Percentiles rank a stretch among this genome's conserved stretches.
Evolutionary conservation across 1,284 basidiomycete species (phyloP).

Genomic region (Ceratobasidium sp.): DNA sequence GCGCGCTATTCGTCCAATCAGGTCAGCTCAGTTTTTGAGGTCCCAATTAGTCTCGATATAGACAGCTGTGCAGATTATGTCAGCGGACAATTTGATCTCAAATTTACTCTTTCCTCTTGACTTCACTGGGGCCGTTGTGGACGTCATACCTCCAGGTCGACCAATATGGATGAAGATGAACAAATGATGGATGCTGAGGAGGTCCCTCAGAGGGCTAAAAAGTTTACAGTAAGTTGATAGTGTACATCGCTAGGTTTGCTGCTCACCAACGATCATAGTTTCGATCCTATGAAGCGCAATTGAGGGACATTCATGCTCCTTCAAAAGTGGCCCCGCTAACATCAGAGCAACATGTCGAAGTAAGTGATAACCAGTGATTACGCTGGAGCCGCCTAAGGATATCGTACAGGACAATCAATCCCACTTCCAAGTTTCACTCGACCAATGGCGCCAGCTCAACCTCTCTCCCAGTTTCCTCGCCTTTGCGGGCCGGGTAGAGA

Average conservation of each 20-base stretch:
- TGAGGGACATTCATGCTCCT: conserved; percentile 80
- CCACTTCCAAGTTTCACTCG: conserved; percentile 77
- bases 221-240: conserved; percentile 37
- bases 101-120: conserved; percentile 34
- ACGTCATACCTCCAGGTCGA: not conserved
- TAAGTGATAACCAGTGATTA: conserved; percentile 57
- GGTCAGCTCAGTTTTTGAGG: not conserved
- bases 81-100: conserved; percentile 30
- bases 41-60: not conserved
- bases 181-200: conserved; percentile 21
- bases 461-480: conserved; percentile 81
- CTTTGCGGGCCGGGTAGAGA: conserved; percentile 73
- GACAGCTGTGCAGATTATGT: not conserved
- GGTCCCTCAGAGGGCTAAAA: conserved; percentile 31
- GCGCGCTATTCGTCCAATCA: not conserved
- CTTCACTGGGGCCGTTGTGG: not conserved
- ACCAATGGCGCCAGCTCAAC: conserved; percentile 84
- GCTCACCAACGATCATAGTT: conserved; percentile 39
- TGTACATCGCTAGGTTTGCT: not conserved
- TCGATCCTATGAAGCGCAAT: conserved; percentile 74
- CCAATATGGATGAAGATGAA: conserved; percentile 27
- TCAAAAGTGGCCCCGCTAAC: conserved; percentile 71
- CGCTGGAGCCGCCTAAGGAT: conserved; percentile 22
- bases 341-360: conserved; percentile 73
- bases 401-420: conserved; percentile 74